Evolutionary conservation across 2,329 filamentous ascomycete genomes (phyloP), one percentile per base, ranked within the genome.

Genomic region (Cyphellophora attinorum): DNA sequence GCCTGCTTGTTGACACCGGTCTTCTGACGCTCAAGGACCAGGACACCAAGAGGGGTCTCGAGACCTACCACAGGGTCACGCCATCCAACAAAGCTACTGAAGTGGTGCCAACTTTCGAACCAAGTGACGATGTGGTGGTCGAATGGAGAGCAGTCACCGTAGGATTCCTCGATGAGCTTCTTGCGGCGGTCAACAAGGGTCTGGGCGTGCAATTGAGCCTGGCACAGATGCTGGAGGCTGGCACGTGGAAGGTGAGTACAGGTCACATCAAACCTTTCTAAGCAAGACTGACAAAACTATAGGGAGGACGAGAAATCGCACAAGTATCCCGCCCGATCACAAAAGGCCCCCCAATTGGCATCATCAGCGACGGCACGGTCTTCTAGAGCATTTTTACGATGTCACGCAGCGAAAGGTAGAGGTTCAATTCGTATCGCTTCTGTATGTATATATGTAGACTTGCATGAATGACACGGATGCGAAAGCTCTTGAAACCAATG

Each of bases 251-350:
- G 82, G 88, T 91, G 59, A 62, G 74, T 50, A 38, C 13, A 17
- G 25, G 11, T 15, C 4, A 11, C 27, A 14, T 31, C 6, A 11
- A 5, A 15, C 5, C 5, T 37, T 27, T 31, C 6, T 15, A 38
- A 35, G 37, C 39, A 46, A 25, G 19, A 34, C 53, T 52, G 52
- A 54, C 42, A 34, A 35, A 39, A 74, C 42, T 32, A 28, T 45
- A 76, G 88, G 89, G 89, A 50, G 91, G 91, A 40, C 79, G 91
- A 54, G 91, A 96, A 63, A 82, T 96, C 56, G 91, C 91, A 44
- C 89, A 95, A 64, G 85, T 95, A 45, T 89, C 85, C 49, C 74
- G 91, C 48, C 91, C 91, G 14, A 96, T 95, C 53, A 96, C 91
- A 34, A 94, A 91, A 63, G 85, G 93, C 57, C 85, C 89, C 19